Base-by-base conservation (phyloP, 2,329 filamentous ascomycete species). In the Fonsecaea erecta region DNA sequence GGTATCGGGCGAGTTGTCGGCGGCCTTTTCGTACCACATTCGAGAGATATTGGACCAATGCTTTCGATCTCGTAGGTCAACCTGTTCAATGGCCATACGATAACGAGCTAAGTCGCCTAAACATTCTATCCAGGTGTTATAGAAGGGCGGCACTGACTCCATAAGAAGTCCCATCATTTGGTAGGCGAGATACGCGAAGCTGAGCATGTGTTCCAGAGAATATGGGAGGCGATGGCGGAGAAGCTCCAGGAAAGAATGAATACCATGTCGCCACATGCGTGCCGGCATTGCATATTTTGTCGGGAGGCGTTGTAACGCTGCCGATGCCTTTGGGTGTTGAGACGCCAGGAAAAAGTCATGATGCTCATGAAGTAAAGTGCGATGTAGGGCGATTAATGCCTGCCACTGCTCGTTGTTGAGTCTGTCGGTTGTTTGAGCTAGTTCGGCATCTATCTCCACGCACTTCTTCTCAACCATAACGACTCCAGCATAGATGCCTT, bases 251-350 rank as follows among this genome's bases (percentile, higher is more conserved):
- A 95, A 95, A 0, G 87, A 88, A 73, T 96, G 92, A 2, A 98
- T 97, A 0, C 91, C 94, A 71, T 96, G 91, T 0, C 92, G 84
- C 95, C 95, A 98, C 91, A 98, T 95, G 0, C 94, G 82, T n/a
- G 91, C 92, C 0, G 94, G 93, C 92, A 98, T 97, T 0, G 88
- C 88, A 71, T 97, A 97, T 67, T 95, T 95, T 0, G 85, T 84
- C 0, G 93, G 89, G 0, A 97, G 77, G 0, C 86, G 81, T 2
- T 85, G 83, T 0, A 98, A 75, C 0, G 88, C 86, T 0, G 83
- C 82, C 26, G 84, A 90, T 0, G 92, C 91, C 0, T 88, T 90
- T 0, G 92, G 93, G 73, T 98, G 93, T 70, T 97, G 93, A 0
- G 87, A 91, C 0, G 93, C 93, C 0, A 97, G 80, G 64, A 97